phyloP scores from a whole-genome alignment of 2,329 filamentous ascomycete genomes.

The Colletotrichum liaoningense region DNA sequence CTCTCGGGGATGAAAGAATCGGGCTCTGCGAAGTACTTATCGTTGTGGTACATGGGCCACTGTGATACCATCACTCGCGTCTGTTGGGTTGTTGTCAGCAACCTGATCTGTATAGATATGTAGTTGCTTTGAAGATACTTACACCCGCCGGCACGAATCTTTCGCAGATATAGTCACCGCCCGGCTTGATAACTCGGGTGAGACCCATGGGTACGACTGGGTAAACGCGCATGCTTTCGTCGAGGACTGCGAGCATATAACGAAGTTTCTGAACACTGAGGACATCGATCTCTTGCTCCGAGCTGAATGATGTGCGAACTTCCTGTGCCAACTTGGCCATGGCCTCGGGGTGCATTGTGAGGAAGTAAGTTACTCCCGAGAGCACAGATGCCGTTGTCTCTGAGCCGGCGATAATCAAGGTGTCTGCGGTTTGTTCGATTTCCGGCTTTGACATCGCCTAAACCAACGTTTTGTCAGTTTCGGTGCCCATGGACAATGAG shows the following conservation, averaged over 20 bases:
- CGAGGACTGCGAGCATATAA: slow-evolving; percentile 54
- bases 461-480: background rate
- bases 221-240: slow-evolving; percentile 53
- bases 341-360: slow-evolving; percentile 46
- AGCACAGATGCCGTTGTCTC: slow-evolving; percentile 60
- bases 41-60: slow-evolving; percentile 33
- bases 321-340: slow-evolving; percentile 51
- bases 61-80: slow-evolving; percentile 52
- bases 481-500: fast-evolving
- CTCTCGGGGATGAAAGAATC: slow-evolving; percentile 56
- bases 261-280: slow-evolving; percentile 42
- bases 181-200: slow-evolving; percentile 43
- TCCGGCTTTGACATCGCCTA: slow-evolving; percentile 21
- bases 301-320: slow-evolving; percentile 50
- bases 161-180: slow-evolving; percentile 47
- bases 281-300: slow-evolving; percentile 51
- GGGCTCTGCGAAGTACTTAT: slow-evolving; percentile 54
- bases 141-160: slow-evolving; percentile 47
- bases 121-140: slow-evolving; percentile 36
- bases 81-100: background rate
- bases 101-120: background rate
- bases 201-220: slow-evolving; percentile 43
- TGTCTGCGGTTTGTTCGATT: slow-evolving; percentile 31
- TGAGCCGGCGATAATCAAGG: slow-evolving; percentile 50
- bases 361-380: slow-evolving; percentile 52